Evolutionary conservation across 495 filamentous ascomycete species (phyloP), one percentile per base, ranked within the genome.

Genomic region (Durotheca rogersii): DNA sequence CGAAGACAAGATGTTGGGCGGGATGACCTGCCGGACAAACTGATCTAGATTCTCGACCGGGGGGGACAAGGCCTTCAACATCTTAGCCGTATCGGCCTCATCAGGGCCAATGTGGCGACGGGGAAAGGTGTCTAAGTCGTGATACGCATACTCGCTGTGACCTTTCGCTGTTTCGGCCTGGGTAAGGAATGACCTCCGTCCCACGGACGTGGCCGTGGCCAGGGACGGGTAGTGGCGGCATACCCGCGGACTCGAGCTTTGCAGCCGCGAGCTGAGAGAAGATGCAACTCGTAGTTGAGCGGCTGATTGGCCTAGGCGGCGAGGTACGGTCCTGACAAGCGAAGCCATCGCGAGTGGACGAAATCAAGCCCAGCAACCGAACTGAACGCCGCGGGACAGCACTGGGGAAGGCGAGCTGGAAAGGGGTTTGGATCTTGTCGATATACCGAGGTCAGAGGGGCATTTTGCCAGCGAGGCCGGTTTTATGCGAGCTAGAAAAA

Each of bases 101-200:
- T 86, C 83, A n/a, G 93, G 93, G 2, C 93, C 93, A 71, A 97
- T 95, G 64, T 98, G 93, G n/a, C 93, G 83, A 18, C 85, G 76
- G 40, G 87, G 77, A 65, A 98, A 98, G 17, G 56, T 60, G 27
- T 66, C 62, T 43, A 63, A 41, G 2, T 40, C 31, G 21, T 40
- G 38, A 47, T 62, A 65, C n/a, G 41, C 15, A 41, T 41, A 19
- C 7, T 32, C 53, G 19, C 36, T 21, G 48, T 12, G 3, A 34
- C 27, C 4, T 18, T 29, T 56, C 6, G 44, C 23, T 20, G 38
- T 30, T 25, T 44, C 43, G 6, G 44, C 15, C n/a, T 41, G 11
- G 35, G 37, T 50, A 10, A 52, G 32, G 33, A 44, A 45, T 11
- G 47, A 42, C 30, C 53, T 58, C 32, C 12, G 50, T 23, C 44